phyloP scores from a whole-genome alignment of 495 filamentous ascomycete species.

The Astrocystis sublimbata region DNA sequence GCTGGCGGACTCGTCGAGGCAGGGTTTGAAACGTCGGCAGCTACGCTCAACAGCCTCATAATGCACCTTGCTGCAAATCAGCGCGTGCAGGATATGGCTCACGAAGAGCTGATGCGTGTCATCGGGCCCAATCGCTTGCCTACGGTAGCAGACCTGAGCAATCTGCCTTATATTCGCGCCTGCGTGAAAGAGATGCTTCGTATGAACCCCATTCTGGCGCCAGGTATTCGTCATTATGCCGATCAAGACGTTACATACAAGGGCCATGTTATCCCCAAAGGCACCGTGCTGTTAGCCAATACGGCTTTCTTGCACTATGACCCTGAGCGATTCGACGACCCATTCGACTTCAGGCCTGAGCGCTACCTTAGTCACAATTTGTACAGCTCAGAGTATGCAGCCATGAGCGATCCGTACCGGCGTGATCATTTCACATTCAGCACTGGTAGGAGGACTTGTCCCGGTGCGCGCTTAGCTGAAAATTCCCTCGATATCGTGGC shows the following conservation, averaged over 20 bases:
- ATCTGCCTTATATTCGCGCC: slow-evolving; percentile 46
- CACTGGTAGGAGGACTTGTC: slow-evolving; percentile 52
- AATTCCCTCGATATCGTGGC: slow-evolving; percentile 31
- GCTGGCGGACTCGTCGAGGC: slow-evolving; percentile 50
- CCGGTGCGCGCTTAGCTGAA: slow-evolving; percentile 52
- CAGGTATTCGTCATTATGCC: slow-evolving; percentile 50
- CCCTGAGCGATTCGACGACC: slow-evolving; percentile 22
- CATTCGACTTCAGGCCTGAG: slow-evolving; percentile 33
- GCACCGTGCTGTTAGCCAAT: slow-evolving; percentile 38
- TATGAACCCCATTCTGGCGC: slow-evolving; percentile 50
- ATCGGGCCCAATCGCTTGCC: slow-evolving; percentile 22
- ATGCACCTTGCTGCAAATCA: slow-evolving; percentile 42
- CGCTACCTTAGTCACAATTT: slow-evolving; percentile 40
- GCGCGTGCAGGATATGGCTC: neutral
- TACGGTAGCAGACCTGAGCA: slow-evolving; percentile 43
- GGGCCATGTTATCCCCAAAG: slow-evolving; percentile 40
- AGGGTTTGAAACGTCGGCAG: slow-evolving; percentile 55
- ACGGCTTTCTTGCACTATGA: slow-evolving; percentile 27
- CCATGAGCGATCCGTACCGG: slow-evolving; percentile 45
- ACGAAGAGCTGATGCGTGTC: neutral
- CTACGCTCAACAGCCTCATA: slow-evolving; percentile 51
- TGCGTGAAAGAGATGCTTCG: slow-evolving; percentile 54
- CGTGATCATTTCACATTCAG: slow-evolving; percentile 53
- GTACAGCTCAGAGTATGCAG: slow-evolving; percentile 43
- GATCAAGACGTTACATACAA: slow-evolving; percentile 47